Evolutionary conservation across 2,329 filamentous ascomycete genomes (phyloP).

Genomic region (Aspergillus arachidicola): DNA sequence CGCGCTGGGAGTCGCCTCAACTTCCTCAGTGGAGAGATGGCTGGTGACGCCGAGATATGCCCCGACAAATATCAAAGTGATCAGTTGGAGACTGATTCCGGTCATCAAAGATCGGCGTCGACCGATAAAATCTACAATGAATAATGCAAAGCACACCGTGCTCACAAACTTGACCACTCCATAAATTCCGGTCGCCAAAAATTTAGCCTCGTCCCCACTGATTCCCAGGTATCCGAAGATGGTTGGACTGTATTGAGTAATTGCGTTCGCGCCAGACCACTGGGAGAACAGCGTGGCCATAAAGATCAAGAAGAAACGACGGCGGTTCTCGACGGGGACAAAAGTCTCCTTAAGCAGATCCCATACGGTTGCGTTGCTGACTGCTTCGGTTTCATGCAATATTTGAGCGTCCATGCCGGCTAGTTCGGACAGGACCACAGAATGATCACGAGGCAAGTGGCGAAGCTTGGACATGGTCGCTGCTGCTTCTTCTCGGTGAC

Average conservation of each 20-base stretch:
- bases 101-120: constrained; percentile 42
- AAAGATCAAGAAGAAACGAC: constrained; percentile 39
- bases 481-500: constrained; percentile 19
- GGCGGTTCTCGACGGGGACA: constrained; percentile 40
- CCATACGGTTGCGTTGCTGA: constrained; percentile 32
- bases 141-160: constrained; percentile 46
- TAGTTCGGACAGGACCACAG: constrained; percentile 31
- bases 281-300: constrained; percentile 46
- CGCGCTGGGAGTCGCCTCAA: constrained; percentile 22
- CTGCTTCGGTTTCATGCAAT: constrained; percentile 38
- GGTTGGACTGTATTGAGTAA: constrained; percentile 44
- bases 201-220: constrained; percentile 30
- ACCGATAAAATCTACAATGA: constrained; percentile 50
- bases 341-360: constrained; percentile 42
- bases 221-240: constrained; percentile 46
- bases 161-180: constrained; percentile 48
- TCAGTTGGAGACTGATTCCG: constrained; percentile 42
- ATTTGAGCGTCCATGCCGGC: constrained; percentile 32
- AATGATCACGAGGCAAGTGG: constrained; percentile 41
- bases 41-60: constrained; percentile 41
- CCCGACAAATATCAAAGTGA: constrained; percentile 47
- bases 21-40: constrained; percentile 16
- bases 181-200: constrained; percentile 50
- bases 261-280: constrained; percentile 48
- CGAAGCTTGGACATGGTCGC: constrained; percentile 29